Conservation (phyloP, 208 protist genomes). For the Leishmania major region DNA sequence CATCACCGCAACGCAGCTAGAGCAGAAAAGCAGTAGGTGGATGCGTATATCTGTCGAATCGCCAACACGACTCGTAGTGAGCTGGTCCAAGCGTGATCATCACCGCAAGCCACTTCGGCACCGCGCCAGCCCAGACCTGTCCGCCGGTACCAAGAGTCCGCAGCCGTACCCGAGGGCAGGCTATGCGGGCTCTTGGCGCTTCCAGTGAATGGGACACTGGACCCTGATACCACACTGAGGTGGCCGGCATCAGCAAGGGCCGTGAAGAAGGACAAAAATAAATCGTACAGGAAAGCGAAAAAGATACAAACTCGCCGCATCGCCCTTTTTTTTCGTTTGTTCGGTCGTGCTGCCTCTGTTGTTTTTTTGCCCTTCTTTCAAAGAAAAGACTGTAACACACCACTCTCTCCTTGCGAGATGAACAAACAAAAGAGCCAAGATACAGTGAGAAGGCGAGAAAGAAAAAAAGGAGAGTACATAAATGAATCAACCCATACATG, state of each 20-base stretch:
- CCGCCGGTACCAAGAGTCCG: background rate
- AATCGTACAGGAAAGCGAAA: constrained; percentile 29
- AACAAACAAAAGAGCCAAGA: constrained; percentile 4
- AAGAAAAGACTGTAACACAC: background rate
- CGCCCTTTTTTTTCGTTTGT: background rate
- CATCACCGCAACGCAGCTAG: background rate
- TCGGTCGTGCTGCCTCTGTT: background rate
- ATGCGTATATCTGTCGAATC: background rate
- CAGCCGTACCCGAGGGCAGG: background rate
- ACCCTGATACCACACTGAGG: background rate
- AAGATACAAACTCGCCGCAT: background rate
- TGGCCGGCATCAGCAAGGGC: background rate
- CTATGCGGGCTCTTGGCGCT: background rate
- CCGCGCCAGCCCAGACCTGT: background rate
- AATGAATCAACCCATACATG: constrained; percentile 4
- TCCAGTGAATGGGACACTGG: background rate
- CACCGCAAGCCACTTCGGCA: background rate
- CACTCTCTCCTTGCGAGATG: background rate
- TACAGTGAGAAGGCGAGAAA: background rate
- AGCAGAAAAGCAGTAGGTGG: background rate
- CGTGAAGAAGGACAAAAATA: constrained; percentile 25
- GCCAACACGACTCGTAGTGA: background rate
- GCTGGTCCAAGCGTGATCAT: background rate
- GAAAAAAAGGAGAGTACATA: constrained; percentile 5
- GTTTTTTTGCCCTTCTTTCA: background rate